Evolutionary conservation across 176 grass and related monocot genomes (phyloP).

Genomic region (Oryza australiensis): DNA sequence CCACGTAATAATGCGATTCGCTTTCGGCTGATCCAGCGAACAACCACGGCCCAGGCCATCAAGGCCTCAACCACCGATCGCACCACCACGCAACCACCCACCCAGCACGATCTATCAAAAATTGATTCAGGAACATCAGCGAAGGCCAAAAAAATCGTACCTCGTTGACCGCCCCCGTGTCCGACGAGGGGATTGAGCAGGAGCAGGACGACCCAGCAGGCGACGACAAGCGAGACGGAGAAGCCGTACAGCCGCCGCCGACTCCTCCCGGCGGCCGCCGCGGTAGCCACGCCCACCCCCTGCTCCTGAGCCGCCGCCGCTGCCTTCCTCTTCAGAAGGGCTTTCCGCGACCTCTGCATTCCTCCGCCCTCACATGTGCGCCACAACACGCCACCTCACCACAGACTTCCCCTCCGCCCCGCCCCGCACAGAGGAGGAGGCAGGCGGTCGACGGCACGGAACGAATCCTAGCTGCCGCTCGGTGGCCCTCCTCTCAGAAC

Average conservation of each 20-base stretch:
- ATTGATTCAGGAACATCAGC: neutral
- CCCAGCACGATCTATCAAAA: neutral
- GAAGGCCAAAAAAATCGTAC: slow-evolving; percentile 35
- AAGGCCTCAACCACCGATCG: slow-evolving; percentile 3
- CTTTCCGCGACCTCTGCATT: slow-evolving; percentile 93
- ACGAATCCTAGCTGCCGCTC: neutral
- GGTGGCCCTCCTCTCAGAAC: slow-evolving; percentile 5
- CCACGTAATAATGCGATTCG: neutral
- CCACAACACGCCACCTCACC: neutral
- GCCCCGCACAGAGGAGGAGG: no score
- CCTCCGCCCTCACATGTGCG: slow-evolving; percentile 46
- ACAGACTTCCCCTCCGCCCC: neutral
- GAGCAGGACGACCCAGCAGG: slow-evolving; percentile 71
- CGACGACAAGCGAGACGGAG: slow-evolving; percentile 65
- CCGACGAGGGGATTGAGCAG: slow-evolving; percentile 73
- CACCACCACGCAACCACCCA: slow-evolving; percentile 22
- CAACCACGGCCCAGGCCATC: neutral
- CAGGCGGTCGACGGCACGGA: neutral
- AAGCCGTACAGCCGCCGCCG: slow-evolving; percentile 58
- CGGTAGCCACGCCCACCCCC: neutral
- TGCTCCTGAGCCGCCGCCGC: slow-evolving; percentile 51
- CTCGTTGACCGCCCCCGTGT: slow-evolving; percentile 68
- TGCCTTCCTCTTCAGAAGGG: slow-evolving; percentile 67
- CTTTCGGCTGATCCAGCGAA: neutral
- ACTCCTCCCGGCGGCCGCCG: slow-evolving; percentile 37